Conservation (phyloP, 2,329 filamentous ascomycete species). For the Akanthomyces muscarius region DNA sequence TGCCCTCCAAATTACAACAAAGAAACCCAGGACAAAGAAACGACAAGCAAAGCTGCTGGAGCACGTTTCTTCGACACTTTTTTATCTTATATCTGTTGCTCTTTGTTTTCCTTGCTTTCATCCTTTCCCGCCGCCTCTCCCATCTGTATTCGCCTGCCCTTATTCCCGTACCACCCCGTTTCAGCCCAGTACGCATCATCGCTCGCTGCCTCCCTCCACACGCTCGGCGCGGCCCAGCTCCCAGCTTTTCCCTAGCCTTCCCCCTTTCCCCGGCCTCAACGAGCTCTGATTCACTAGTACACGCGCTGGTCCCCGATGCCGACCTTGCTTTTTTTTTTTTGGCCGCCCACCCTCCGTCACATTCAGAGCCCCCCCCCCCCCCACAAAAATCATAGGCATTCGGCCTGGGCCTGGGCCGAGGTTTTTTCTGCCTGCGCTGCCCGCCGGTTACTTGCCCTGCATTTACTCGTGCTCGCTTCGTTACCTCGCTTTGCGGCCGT, state of each 20-base stretch:
- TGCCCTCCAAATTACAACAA: neutral
- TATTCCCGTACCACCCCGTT: constrained; percentile 3
- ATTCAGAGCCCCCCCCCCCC: neutral
- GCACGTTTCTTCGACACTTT: neutral
- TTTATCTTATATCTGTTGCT: constrained; percentile 8
- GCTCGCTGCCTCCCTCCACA: neutral
- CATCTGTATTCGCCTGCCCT: constrained; percentile 3
- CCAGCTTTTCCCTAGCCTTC: neutral
- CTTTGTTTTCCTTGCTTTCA: constrained; percentile 11
- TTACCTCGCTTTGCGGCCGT: constrained; percentile 2
- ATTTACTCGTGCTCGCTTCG: constrained; percentile 11
- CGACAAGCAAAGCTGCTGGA: neutral
- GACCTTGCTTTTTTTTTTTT: neutral
- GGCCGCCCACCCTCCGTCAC: constrained; percentile 1
- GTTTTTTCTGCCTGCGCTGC: constrained; percentile 9
- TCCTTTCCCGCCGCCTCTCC: constrained; percentile 10
- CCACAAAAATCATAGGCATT: neutral
- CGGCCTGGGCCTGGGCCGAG: constrained; percentile 12
- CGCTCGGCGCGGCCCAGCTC: neutral
- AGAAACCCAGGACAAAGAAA: neutral
- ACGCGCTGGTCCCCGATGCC: neutral
- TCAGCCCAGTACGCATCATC: neutral
- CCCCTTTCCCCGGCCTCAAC: neutral
- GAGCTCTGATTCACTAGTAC: neutral
- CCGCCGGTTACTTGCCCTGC: constrained; percentile 11